A percentile compares a stretch with the other conserved stretches of the same genome.
Conservation (phyloP, 768 basidiomycete genomes). For the Auriscalpium vulgare region DNA sequence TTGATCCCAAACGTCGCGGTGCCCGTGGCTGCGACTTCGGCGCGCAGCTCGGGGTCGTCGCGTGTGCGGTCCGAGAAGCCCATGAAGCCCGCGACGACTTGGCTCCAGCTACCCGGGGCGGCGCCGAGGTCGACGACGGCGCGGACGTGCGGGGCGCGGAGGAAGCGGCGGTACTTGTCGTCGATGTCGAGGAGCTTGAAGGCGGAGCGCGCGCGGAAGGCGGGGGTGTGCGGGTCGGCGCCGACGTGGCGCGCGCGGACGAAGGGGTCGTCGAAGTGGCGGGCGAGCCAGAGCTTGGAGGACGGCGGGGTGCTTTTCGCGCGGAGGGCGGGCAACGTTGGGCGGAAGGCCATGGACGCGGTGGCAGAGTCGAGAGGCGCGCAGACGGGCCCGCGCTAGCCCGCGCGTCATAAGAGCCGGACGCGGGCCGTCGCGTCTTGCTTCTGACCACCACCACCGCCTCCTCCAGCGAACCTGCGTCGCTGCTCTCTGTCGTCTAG, state of each 20-base stretch:
- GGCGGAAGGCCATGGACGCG: neutral
- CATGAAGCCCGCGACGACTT: slow-evolving; percentile 64
- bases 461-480: too few relatives aligned
- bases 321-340: neutral
- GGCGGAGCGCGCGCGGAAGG: slow-evolving; percentile 80
- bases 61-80: slow-evolving; percentile 47
- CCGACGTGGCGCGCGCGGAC: slow-evolving; percentile 46
- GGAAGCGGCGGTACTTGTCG: slow-evolving; percentile 43
- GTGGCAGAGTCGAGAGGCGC: too few relatives aligned
- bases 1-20: neutral
- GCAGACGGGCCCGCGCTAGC: too few relatives aligned
- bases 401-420: too few relatives aligned
- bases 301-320: slow-evolving; percentile 21
- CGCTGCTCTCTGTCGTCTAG: too few relatives aligned
- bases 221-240: slow-evolving; percentile 14
- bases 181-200: slow-evolving; percentile 88
- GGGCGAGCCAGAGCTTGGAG: slow-evolving; percentile 54
- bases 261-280: slow-evolving; percentile 67
- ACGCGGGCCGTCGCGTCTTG: too few relatives aligned
- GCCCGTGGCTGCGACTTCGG: neutral
- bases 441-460: too few relatives aligned
- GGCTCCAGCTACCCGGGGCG: slow-evolving; percentile 92
- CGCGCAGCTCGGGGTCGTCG: slow-evolving; percentile 12
- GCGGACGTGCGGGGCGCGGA: slow-evolving; percentile 41
- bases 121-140: slow-evolving; percentile 84